A percentile compares a stretch with the other conserved stretches of the same genome.
These are phyloP conservation scores for Plasmopara viticola DNA, from an alignment of 352 stramenopile species.

Conservation along the genomic window DNA sequence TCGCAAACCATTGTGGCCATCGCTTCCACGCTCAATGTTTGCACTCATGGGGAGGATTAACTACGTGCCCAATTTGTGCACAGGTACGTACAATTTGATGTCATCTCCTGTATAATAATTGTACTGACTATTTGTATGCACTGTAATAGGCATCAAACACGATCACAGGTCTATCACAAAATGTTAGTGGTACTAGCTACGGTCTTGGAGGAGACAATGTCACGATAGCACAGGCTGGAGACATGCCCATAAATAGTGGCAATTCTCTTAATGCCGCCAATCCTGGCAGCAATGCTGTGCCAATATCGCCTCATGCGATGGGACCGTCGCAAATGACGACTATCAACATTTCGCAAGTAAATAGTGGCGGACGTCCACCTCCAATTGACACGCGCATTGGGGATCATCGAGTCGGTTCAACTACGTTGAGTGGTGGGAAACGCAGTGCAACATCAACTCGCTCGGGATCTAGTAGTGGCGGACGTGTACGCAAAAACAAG, in stretches of 20 bases:
- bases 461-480: slow-evolving; percentile 34
- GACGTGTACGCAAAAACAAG: slow-evolving; percentile 60
- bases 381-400: slow-evolving; percentile 45
- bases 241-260: slow-evolving; percentile 20
- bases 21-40: slow-evolving; percentile 60
- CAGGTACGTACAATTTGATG: slow-evolving; percentile 24
- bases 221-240: slow-evolving; percentile 20
- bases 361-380: slow-evolving; percentile 27
- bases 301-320: slow-evolving; percentile 22
- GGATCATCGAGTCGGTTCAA: slow-evolving; percentile 16
- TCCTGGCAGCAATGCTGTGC: slow-evolving; percentile 16
- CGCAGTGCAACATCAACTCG: slow-evolving; percentile 31
- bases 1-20: slow-evolving; percentile 56
- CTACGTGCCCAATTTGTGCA: slow-evolving; percentile 39
- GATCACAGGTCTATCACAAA: slow-evolving; percentile 21
- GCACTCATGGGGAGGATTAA: slow-evolving; percentile 59
- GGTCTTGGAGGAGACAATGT: slow-evolving; percentile 16
- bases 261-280: slow-evolving; percentile 22
- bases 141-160: slow-evolving; percentile 25
- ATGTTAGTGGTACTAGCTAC: slow-evolving; percentile 14
- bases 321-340: slow-evolving; percentile 16
- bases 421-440: slow-evolving; percentile 28
- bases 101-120: neutral
- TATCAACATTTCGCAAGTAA: slow-evolving; percentile 21
- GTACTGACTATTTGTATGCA: slow-evolving; percentile 6